These are phyloP conservation scores for Melampsora americana DNA, from an alignment of 1,284 basidiomycete genomes.

Conservation along the genomic window DNA sequence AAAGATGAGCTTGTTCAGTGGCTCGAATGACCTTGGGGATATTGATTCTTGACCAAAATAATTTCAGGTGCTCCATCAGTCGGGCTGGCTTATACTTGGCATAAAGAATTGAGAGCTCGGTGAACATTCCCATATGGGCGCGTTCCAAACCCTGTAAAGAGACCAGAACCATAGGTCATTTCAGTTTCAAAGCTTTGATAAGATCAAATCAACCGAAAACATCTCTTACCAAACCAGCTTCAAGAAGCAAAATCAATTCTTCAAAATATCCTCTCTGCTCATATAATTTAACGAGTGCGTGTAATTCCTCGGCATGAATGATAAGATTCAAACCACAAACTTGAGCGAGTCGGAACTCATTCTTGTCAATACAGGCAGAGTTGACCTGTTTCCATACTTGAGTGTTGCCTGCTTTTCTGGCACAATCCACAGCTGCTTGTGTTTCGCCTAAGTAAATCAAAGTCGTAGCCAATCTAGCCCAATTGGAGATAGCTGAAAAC, in stretches of 20 bases:
- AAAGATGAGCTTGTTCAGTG: conserved; percentile 91
- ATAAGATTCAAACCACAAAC: conserved; percentile 96
- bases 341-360: conserved; percentile 94
- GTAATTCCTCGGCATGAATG: conserved; percentile 90
- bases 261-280: conserved; percentile 91
- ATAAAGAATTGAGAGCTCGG: conserved; percentile 88
- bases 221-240: conserved; percentile 78
- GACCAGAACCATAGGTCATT: not conserved
- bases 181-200: not conserved
- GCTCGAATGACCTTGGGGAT: conserved; percentile 86
- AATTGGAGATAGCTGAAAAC: conserved; percentile 96
- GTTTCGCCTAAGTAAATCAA: conserved; percentile 98
- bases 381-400: conserved; percentile 99
- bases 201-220: not conserved
- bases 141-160: conserved; percentile 65
- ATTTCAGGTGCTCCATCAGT: conserved; percentile 97
- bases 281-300: conserved; percentile 75
- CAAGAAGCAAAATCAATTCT: conserved; percentile 83
- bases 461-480: conserved; percentile 95
- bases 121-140: conserved; percentile 81
- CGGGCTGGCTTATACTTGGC: conserved; percentile 96
- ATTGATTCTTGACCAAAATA: conserved; percentile 96
- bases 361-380: conserved; percentile 94
- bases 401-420: conserved; percentile 97
- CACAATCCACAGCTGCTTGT: conserved; percentile 95